A percentile compares a stretch with the other conserved stretches of the same genome.
Conservation (phyloP, 331 rosid genomes). For the Rhamnella rubrinervis region DNA sequence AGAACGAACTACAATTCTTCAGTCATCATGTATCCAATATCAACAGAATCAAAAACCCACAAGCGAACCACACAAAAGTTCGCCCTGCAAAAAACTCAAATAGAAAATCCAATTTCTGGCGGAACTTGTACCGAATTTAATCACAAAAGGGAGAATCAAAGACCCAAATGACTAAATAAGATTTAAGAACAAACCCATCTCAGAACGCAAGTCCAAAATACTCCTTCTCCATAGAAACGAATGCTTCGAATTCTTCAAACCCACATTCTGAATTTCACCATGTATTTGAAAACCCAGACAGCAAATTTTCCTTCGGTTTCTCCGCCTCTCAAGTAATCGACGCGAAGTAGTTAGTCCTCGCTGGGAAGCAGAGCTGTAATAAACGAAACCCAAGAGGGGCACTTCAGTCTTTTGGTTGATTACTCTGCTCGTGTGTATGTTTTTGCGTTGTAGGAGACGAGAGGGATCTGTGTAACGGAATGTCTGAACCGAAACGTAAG, state of each 20-base stretch:
- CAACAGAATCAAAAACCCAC: constrained; percentile 19
- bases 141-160: constrained; percentile 25
- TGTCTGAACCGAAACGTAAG: constrained; percentile 1
- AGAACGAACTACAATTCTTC: background rate
- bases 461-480: constrained; percentile 28
- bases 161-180: constrained; percentile 23
- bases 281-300: constrained; percentile 22
- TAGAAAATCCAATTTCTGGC: constrained; percentile 25
- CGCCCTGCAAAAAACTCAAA: constrained; percentile 30
- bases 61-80: constrained; percentile 13
- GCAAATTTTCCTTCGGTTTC: constrained; percentile 29
- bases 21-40: background rate
- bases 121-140: constrained; percentile 31
- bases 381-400: constrained; percentile 24
- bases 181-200: constrained; percentile 48
- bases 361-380: constrained; percentile 14
- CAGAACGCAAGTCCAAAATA: background rate
- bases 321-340: constrained; percentile 10
- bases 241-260: constrained; percentile 25
- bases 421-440: background rate
- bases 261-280: constrained; percentile 30
- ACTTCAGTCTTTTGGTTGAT: constrained; percentile 12
- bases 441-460: constrained; percentile 7
- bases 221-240: constrained; percentile 5
- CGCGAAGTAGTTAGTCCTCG: too few relatives aligned